Base-by-base conservation (phyloP, 1,139 yeast species). In the Pichia sp. region DNA sequence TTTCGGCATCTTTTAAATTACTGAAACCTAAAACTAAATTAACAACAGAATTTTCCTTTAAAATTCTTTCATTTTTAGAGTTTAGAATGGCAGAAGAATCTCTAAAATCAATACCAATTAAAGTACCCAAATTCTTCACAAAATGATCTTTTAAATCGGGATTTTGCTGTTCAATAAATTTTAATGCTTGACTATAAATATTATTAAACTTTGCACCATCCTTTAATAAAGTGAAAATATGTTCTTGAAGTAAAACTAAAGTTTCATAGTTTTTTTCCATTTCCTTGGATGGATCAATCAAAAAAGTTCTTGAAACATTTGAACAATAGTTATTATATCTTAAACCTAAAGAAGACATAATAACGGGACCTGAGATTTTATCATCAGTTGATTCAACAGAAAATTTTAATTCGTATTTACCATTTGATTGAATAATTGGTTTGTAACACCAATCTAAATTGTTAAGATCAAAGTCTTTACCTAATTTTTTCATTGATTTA, bases 401-500 rank as follows among this genome's bases (percentile, higher is more conserved):
- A 46, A 96, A 95, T 62, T 79, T 84, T 64, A 91, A 74, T 67
- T 90, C 96, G 65, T 83, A 91, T 51, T 83, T 82, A 45, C 89
- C 90, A 50, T 96, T 96, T 61, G 95, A 85, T 70, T 91, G 96
- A 54, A 93, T 78, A 53, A 89, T 87, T 33, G 99, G 98, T 47
- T 90, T 82, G 68, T 89, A 90, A 62, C 96, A 87, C 97, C 97
- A 93, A 68, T 93, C 98, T 39, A 93, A 72, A 58, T 83, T 81
- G 56, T 81, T 83, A 4, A 86, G 75, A 63, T 89, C 96, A 60
- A 89, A 86, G 52, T 81, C 82, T 47, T 72, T 72, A 43, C 71
- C 75, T 34, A 79, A 66, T 54, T 77, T 79, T 59, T 83, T 76
- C 57, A 86, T 91, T 46, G 79, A 66, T 62, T 84, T 86, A 60